These are phyloP conservation scores for Rhytidiadelphus loreus DNA, from an alignment of 225 moss, liverwort and hornwort species.

Conservation along the genomic window DNA sequence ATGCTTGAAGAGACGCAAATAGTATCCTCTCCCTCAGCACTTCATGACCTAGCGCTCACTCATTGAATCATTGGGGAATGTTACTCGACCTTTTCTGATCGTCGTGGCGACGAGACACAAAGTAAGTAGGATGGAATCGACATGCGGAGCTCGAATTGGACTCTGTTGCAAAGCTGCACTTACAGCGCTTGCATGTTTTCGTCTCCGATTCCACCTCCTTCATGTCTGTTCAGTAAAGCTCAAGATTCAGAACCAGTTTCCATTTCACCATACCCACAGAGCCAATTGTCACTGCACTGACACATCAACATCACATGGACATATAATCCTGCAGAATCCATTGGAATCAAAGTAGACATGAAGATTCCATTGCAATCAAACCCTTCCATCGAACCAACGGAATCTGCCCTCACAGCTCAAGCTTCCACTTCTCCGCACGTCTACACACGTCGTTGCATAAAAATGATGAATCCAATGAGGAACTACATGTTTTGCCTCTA, in stretches of 20 bases:
- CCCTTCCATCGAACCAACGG: background rate
- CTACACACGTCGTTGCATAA: background rate
- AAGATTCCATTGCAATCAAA: background rate
- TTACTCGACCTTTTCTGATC: slow-evolving; percentile 54
- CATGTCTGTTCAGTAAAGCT: slow-evolving; percentile 11
- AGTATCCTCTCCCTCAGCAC: background rate
- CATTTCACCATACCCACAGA: background rate
- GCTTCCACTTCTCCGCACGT: background rate
- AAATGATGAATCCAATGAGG: background rate
- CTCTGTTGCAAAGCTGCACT: slow-evolving; percentile 20
- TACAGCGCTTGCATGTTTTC: slow-evolving; percentile 57
- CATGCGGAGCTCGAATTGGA: slow-evolving; percentile 45
- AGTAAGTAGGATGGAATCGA: slow-evolving; percentile 58
- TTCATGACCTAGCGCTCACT: background rate
- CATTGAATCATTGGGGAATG: background rate
- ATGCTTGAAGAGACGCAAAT: background rate
- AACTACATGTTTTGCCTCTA: background rate
- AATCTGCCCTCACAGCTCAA: background rate
- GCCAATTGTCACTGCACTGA: background rate
- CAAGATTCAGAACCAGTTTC: background rate
- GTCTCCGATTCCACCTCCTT: slow-evolving; percentile 11
- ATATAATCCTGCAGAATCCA: background rate
- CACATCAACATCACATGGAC: background rate
- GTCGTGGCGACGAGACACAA: slow-evolving; percentile 72
- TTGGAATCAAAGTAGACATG: background rate